Percentiles rank a stretch among this genome's conserved stretches.
phyloP scores from a whole-genome alignment of 2,329 filamentous ascomycete genomes.

The Kalaharituber pfeilii region DNA sequence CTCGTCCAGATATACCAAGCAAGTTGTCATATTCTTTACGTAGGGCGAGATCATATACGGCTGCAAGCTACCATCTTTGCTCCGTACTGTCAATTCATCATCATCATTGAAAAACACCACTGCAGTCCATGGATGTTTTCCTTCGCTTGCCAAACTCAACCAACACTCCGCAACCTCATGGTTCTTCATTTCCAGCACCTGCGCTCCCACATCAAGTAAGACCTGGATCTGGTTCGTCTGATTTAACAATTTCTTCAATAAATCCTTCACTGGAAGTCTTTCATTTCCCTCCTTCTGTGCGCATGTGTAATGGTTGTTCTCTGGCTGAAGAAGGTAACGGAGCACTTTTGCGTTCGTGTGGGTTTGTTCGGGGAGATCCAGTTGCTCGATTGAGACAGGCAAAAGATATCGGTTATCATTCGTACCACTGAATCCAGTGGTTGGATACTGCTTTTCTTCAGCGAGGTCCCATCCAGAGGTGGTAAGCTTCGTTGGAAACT shows the following conservation, averaged over 20 bases:
- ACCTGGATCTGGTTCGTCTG: constrained; percentile 26
- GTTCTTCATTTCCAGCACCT: constrained; percentile 46
- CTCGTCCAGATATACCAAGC: constrained; percentile 53
- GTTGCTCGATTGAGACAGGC: constrained; percentile 43
- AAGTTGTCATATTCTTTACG: constrained; percentile 37
- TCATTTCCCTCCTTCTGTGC: constrained; percentile 5
- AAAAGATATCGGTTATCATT: constrained; percentile 46
- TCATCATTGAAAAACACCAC: constrained; percentile 41
- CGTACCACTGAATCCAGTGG: constrained; percentile 55
- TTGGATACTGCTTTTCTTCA: constrained; percentile 26
- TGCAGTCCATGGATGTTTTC: constrained; percentile 25
- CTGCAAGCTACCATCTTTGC: constrained; percentile 33
- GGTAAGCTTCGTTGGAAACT: constrained; percentile 46
- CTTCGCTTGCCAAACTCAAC: constrained; percentile 27
- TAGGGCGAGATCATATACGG: constrained; percentile 43
- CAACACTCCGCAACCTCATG: constrained; percentile 34
- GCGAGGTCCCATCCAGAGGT: constrained; percentile 49
- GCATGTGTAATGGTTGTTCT: constrained; percentile 35
- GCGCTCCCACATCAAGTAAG: constrained; percentile 47
- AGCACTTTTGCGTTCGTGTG: constrained; percentile 50
- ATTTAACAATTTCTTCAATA: constrained; percentile 26
- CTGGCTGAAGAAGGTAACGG: constrained; percentile 36
- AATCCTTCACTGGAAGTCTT: constrained; percentile 33
- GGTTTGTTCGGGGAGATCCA: constrained; percentile 38
- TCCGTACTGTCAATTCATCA: constrained; percentile 39